Evolutionary conservation across 2,329 filamentous ascomycete species (phyloP).

Genomic region (Phyllosticta citriasiana): DNA sequence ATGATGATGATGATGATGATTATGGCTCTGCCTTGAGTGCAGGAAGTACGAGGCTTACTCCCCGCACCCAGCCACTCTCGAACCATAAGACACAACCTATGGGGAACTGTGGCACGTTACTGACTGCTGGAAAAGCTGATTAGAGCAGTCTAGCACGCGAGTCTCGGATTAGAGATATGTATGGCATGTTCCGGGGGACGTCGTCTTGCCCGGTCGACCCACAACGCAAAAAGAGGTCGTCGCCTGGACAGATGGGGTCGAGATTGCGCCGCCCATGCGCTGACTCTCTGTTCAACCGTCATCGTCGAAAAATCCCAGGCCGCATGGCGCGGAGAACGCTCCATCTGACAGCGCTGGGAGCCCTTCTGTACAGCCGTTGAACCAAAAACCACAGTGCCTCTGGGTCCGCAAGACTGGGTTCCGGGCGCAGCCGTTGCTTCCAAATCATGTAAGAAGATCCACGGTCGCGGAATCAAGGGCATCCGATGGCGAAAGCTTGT

Average conservation of each 20-base stretch:
- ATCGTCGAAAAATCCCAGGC: neutral
- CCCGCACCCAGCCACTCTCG: neutral
- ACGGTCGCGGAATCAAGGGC: neutral
- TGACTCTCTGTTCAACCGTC: neutral
- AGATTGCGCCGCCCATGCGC: neutral
- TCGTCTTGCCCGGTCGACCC: neutral
- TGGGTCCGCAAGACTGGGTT: neutral
- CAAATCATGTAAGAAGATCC: neutral
- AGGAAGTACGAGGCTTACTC: neutral
- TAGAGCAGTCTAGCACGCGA: neutral
- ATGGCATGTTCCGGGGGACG: neutral
- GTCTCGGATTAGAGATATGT: neutral
- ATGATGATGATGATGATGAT: neutral
- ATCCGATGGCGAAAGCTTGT: neutral
- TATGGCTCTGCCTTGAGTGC: neutral
- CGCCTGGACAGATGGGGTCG: neutral
- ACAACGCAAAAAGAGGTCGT: neutral
- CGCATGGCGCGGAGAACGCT: neutral
- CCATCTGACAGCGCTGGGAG: neutral
- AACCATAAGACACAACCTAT: neutral
- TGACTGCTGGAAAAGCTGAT: neutral
- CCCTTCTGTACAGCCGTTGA: neutral
- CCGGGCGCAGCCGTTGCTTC: neutral
- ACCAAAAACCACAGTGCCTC: neutral
- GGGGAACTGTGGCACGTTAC: neutral